A percentile compares a stretch with the other conserved stretches of the same genome.
Conservation (phyloP, 306 rosid genomes). For the Lupinus albus region DNA sequence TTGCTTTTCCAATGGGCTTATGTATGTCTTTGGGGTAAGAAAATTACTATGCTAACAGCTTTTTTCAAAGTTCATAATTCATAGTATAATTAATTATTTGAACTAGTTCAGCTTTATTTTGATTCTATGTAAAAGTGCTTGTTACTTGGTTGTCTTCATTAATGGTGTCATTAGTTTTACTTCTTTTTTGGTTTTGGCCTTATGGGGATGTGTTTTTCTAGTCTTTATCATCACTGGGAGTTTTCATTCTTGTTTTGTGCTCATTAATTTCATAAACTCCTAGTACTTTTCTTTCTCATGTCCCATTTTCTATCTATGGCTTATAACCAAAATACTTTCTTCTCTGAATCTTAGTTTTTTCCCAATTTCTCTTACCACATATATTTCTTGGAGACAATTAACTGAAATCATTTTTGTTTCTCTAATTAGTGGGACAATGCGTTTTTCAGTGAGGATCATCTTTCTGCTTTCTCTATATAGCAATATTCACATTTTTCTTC, state of each 20-base stretch:
- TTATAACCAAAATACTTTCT: slow-evolving; percentile 57
- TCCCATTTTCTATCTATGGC: slow-evolving; percentile 50
- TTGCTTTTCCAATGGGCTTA: slow-evolving; percentile 65
- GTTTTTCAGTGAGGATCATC: slow-evolving; percentile 20
- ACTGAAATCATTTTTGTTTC: slow-evolving; percentile 43
- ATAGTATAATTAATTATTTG: neutral
- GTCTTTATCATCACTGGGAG: neutral
- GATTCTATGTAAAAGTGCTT: slow-evolving; percentile 10
- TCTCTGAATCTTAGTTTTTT: slow-evolving; percentile 48
- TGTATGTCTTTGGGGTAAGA: slow-evolving; percentile 93
- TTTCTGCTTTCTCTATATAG: slow-evolving; percentile 46
- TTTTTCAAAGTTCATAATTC: neutral
- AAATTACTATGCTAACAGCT: neutral
- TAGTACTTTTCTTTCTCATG: slow-evolving; percentile 20
- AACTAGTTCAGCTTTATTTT: neutral
- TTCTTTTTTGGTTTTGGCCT: slow-evolving; percentile 34
- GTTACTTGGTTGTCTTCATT: slow-evolving; percentile 7
- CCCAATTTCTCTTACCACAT: slow-evolving; percentile 42
- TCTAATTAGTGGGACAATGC: slow-evolving; percentile 48
- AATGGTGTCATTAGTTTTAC: slow-evolving; percentile 31
- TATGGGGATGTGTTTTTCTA: neutral
- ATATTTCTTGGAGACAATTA: slow-evolving; percentile 36
- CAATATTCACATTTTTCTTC: slow-evolving; percentile 3
- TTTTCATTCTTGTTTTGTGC: slow-evolving; percentile 29
- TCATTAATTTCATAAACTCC: slow-evolving; percentile 36